These are phyloP conservation scores for Kodamaea fungicola DNA, from an alignment of 1,139 yeast genomes.

Conservation along the genomic window DNA sequence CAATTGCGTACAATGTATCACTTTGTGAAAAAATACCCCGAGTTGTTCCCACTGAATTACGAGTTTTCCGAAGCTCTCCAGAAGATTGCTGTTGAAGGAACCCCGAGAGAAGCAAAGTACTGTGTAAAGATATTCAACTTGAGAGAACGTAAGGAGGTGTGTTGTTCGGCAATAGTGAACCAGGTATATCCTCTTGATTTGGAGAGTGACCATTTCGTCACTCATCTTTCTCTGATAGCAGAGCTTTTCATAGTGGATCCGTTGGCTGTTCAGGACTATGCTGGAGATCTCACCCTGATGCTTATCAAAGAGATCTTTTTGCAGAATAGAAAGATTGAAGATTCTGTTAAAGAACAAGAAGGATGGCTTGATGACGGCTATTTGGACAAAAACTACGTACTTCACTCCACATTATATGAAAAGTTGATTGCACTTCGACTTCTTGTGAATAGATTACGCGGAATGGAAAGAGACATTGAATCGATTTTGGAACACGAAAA, in stretches of 20 bases:
- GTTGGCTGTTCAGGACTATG: conserved; percentile 47
- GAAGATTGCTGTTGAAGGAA: conserved; percentile 48
- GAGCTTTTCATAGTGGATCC: conserved; percentile 59
- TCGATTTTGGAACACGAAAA: conserved; percentile 24
- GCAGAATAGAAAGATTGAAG: conserved; percentile 32
- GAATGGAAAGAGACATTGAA: conserved; percentile 29
- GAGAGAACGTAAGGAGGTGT: conserved; percentile 38
- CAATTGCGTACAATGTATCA: conserved; percentile 58
- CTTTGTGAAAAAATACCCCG: conserved; percentile 50
- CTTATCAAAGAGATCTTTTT: conserved; percentile 62
- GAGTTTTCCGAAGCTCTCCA: conserved; percentile 40
- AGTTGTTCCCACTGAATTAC: conserved; percentile 30
- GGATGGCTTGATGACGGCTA: conserved; percentile 51
- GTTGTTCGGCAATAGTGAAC: conserved; percentile 35
- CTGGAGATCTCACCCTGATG: conserved; percentile 56
- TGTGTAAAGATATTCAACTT: conserved; percentile 58
- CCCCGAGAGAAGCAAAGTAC: conserved; percentile 63
- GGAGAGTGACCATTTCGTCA: conserved; percentile 36
- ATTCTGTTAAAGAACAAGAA: conserved; percentile 21
- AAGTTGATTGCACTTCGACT: conserved; percentile 57
- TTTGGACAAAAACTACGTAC: conserved; percentile 25
- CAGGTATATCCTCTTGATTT: conserved; percentile 51
- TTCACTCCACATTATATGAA: conserved; percentile 29
- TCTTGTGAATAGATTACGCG: conserved; percentile 60
- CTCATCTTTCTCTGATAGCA: conserved; percentile 59